Percentiles rank a stretch among this genome's conserved stretches.
These are phyloP conservation scores for Neurospora sp. DNA, from an alignment of 495 filamentous ascomycete genomes.

Conservation along the genomic window DNA sequence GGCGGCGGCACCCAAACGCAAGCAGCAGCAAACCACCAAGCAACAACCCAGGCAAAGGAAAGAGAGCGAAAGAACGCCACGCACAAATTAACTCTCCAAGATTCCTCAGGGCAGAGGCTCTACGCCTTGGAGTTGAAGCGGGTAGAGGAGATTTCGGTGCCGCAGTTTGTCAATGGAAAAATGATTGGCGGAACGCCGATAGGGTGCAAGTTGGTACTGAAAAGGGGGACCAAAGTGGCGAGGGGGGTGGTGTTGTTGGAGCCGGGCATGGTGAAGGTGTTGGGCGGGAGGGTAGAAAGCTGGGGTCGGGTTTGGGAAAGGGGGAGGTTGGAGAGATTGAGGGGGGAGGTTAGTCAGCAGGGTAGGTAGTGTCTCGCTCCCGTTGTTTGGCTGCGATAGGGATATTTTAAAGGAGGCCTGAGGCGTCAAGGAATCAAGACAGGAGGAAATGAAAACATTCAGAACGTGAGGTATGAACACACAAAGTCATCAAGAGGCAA, in stretches of 20 bases:
- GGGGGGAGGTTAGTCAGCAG: slow-evolving; percentile 36
- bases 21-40: no score
- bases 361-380: no score
- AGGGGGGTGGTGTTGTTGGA: slow-evolving; percentile 72
- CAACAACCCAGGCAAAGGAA: background rate
- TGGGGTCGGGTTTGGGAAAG: slow-evolving; percentile 71
- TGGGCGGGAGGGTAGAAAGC: slow-evolving; percentile 81
- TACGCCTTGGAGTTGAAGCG: slow-evolving; percentile 64
- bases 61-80: slow-evolving; percentile 40
- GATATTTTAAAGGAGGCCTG: background rate
- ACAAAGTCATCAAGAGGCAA: background rate
- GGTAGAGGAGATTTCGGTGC: slow-evolving; percentile 53
- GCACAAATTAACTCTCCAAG: slow-evolving; percentile 76
- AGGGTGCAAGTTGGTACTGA: slow-evolving; percentile 71
- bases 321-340: slow-evolving; percentile 58
- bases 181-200: slow-evolving; percentile 57
- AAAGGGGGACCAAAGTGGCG: slow-evolving; percentile 50
- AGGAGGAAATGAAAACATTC: no score
- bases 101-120: slow-evolving; percentile 57
- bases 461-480: no score
- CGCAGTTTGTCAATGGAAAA: slow-evolving; percentile 54
- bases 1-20: background rate
- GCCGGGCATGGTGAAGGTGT: slow-evolving; percentile 47
- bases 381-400: background rate
- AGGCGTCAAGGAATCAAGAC: no score